phyloP scores from a whole-genome alignment of 1,139 yeast species.

The Protomyces inouyei region DNA sequence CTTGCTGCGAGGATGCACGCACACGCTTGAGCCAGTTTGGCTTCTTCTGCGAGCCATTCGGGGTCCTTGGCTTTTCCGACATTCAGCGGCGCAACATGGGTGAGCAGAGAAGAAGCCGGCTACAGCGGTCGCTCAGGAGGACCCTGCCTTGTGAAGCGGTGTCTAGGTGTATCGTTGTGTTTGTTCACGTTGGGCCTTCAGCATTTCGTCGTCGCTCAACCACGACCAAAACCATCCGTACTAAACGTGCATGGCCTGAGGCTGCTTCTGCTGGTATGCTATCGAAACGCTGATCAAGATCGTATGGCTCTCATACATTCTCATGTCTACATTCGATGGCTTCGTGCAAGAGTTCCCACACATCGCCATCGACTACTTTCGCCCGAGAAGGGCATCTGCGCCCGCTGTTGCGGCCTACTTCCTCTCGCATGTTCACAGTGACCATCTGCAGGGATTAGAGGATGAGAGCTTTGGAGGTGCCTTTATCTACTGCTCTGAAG shows the following conservation, averaged over 20 bases:
- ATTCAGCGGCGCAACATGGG: conserved; percentile 5
- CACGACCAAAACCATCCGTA: neutral
- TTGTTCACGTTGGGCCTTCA: neutral
- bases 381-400: conserved; percentile 34
- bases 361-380: conserved; percentile 46
- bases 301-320: no score
- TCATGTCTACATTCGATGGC: conserved; percentile 28
- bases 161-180: neutral
- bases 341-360: conserved; percentile 19
- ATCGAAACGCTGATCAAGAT: no score
- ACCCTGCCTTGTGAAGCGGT: no score
- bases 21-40: conserved; percentile 23
- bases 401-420: conserved; percentile 40
- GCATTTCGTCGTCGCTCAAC: neutral
- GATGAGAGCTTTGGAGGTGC: conserved; percentile 43
- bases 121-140: neutral
- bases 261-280: no score
- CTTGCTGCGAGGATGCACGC: conserved; percentile 9
- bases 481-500: conserved; percentile 48
- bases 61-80: conserved; percentile 22
- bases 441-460: conserved; percentile 52
- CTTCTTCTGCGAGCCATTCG: conserved; percentile 19
- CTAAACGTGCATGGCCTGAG: neutral
- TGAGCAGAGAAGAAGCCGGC: neutral
- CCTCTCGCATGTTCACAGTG: conserved; percentile 56